These are phyloP conservation scores for Aspergillus nanangensis DNA, from an alignment of 495 filamentous ascomycete species.

Conservation along the genomic window DNA sequence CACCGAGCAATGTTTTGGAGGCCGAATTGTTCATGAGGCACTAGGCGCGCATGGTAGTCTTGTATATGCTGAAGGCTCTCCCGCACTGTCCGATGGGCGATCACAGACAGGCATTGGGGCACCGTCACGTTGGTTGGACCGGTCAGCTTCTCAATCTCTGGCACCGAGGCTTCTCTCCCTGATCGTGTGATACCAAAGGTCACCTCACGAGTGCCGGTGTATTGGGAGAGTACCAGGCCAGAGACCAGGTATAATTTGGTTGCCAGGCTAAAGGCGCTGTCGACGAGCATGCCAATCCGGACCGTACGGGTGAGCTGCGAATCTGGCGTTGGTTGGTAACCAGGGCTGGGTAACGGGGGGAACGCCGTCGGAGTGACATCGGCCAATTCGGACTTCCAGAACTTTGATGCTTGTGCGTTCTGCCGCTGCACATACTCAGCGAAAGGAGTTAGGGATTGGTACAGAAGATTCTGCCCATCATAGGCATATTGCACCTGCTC, in stretches of 20 bases:
- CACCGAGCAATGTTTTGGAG: not conserved
- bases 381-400: not conserved
- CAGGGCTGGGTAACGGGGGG: not conserved
- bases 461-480: not conserved
- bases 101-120: not conserved
- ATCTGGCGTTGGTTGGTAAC: not conserved
- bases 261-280: not conserved
- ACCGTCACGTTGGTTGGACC: conserved; percentile 2
- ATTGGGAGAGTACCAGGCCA: not conserved
- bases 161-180: not conserved
- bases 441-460: not conserved
- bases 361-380: not conserved
- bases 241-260: not conserved
- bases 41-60: conserved; percentile 21
- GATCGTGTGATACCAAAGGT: not conserved
- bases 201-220: conserved; percentile 3
- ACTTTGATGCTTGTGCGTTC: not conserved
- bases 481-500: not conserved
- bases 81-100: not conserved
- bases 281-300: not conserved
- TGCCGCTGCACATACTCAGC: not conserved
- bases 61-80: conserved; percentile 4
- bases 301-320: not conserved
- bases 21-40: conserved; percentile 10
- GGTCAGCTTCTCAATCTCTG: not conserved